Conservation (phyloP, 805 yeast species). For the Metschnikowia dekortorum region DNA sequence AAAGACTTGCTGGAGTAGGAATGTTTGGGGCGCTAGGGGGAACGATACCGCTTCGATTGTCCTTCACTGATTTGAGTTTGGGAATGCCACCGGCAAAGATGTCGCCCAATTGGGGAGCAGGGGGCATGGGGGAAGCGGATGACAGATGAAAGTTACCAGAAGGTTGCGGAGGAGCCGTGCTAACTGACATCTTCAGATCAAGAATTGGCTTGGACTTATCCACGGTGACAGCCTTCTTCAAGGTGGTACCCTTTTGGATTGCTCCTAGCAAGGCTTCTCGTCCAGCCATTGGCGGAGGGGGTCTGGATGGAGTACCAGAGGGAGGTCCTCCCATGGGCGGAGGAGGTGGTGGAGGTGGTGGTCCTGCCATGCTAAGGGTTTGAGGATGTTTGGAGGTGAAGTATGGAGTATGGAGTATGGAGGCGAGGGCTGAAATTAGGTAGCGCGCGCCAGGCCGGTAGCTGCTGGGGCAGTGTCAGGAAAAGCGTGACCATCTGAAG, state of each 20-base stretch:
- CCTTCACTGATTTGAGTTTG: slow-evolving; percentile 45
- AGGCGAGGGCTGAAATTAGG: neutral
- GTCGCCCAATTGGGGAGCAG: slow-evolving; percentile 54
- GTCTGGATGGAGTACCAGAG: slow-evolving; percentile 22
- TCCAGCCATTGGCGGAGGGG: slow-evolving; percentile 18
- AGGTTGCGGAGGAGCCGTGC: slow-evolving; percentile 16
- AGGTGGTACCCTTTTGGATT: slow-evolving; percentile 56
- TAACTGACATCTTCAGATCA: slow-evolving; percentile 28
- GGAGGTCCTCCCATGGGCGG: slow-evolving; percentile 21
- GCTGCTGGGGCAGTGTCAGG: neutral
- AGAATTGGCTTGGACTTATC: slow-evolving; percentile 54
- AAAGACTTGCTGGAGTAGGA: slow-evolving; percentile 19
- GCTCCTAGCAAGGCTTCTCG: slow-evolving; percentile 65
- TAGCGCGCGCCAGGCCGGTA: neutral
- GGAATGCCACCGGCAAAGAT: slow-evolving; percentile 80
- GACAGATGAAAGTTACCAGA: slow-evolving; percentile 1
- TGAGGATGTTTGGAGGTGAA: neutral
- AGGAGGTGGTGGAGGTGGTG: slow-evolving; percentile 38
- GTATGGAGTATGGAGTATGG: neutral
- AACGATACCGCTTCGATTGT: slow-evolving; percentile 33
- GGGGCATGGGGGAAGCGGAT: slow-evolving; percentile 22
- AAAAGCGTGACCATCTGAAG: no score
- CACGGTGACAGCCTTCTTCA: slow-evolving; percentile 42
- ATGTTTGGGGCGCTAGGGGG: slow-evolving; percentile 37
- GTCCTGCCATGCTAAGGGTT: slow-evolving; percentile 32